A percentile compares a stretch with the other conserved stretches of the same genome.
Evolutionary conservation across 2,329 filamentous ascomycete species (phyloP).

Genomic region (Knufia petricola): DNA sequence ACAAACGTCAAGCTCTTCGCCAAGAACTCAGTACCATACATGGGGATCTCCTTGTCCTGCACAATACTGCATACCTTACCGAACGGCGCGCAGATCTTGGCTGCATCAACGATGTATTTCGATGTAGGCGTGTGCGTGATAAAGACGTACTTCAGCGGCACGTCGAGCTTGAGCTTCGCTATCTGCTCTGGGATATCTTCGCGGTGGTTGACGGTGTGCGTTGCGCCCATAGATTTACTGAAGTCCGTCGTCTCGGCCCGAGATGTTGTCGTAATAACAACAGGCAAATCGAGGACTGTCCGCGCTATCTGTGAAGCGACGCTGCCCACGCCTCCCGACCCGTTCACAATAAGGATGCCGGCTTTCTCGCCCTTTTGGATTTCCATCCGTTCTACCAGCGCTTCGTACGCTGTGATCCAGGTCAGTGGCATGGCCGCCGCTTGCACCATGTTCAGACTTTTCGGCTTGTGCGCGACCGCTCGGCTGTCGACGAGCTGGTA

Average conservation of each 20-base stretch:
- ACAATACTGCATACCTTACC: slow-evolving; percentile 40
- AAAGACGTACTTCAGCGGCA: slow-evolving; percentile 31
- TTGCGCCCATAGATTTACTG: slow-evolving; percentile 10
- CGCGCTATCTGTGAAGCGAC: slow-evolving; percentile 38
- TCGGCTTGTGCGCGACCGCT: slow-evolving; percentile 33
- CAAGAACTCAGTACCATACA: slow-evolving; percentile 41
- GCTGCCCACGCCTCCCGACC: slow-evolving; percentile 37
- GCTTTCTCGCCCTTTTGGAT: slow-evolving; percentile 30
- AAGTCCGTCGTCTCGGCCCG: slow-evolving; percentile 29
- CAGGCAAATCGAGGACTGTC: slow-evolving; percentile 30
- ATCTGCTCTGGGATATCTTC: slow-evolving; percentile 1
- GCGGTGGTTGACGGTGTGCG: slow-evolving; percentile 5
- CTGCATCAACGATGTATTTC: slow-evolving; percentile 32
- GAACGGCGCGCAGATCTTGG: slow-evolving; percentile 34
- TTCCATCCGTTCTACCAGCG: slow-evolving; percentile 36
- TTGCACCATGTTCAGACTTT: slow-evolving; percentile 30
- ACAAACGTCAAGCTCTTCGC: slow-evolving; percentile 36
- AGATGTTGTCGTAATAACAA: slow-evolving; percentile 37
- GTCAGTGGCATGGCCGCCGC: slow-evolving; percentile 38
- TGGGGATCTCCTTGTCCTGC: slow-evolving; percentile 31
- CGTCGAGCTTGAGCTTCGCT: neutral
- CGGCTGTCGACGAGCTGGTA: slow-evolving; percentile 35
- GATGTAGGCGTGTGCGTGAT: slow-evolving; percentile 33
- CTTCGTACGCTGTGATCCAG: slow-evolving; percentile 36
- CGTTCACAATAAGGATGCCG: slow-evolving; percentile 38